Conservation (phyloP, 2,329 filamentous ascomycete genomes). For the Aspergillus ochraceus region DNA sequence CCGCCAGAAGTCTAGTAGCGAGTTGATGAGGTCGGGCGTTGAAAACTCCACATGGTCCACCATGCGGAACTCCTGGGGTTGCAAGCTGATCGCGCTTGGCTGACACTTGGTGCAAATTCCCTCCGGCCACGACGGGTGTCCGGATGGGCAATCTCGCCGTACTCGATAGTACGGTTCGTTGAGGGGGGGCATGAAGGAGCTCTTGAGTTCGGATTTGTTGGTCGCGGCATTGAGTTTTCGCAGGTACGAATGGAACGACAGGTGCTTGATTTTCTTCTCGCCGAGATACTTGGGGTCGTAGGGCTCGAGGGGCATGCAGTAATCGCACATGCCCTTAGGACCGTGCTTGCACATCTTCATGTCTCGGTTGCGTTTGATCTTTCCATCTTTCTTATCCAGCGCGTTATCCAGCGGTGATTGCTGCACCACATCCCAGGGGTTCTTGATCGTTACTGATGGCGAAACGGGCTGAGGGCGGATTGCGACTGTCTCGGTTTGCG, state of each 20-base stretch:
- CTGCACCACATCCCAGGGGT: conserved; percentile 88
- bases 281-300: conserved; percentile 85
- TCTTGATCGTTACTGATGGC: conserved; percentile 67
- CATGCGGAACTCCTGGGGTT: conserved; percentile 92
- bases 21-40: conserved; percentile 78
- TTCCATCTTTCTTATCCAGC: conserved; percentile 85
- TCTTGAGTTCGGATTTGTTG: conserved; percentile 91
- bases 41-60: conserved; percentile 98
- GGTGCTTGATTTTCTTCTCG: conserved; percentile 98
- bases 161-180: conserved; percentile 92
- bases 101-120: conserved; percentile 99
- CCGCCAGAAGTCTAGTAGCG: conserved; percentile 90
- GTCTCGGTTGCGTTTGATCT: conserved; percentile 75
- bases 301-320: conserved; percentile 95
- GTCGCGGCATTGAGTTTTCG: conserved; percentile 94
- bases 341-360: conserved; percentile 91
- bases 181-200: conserved; percentile 93
- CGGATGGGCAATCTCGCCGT: conserved; percentile 82
- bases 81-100: conserved; percentile 91
- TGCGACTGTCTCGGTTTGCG: conserved; percentile 58
- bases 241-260: conserved; percentile 92
- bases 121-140: conserved; percentile 89
- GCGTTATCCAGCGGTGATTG: conserved; percentile 86
- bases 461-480: conserved; percentile 61
- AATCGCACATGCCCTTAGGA: conserved; percentile 97